phyloP scores from a whole-genome alignment of 768 basidiomycete species.

The Boletus patriciae region DNA sequence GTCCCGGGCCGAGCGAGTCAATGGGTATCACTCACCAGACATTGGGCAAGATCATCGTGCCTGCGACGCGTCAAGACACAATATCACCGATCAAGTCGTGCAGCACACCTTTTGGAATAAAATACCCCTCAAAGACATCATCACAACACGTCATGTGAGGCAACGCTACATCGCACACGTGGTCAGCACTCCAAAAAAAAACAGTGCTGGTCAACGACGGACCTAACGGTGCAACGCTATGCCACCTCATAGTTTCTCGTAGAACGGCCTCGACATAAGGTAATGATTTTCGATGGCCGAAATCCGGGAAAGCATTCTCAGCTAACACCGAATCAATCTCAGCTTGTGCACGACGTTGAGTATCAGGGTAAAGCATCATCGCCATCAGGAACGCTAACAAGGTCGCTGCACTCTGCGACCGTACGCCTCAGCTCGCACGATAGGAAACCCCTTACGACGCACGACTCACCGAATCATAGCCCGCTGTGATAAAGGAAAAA shows the following conservation, averaged over 20 bases:
- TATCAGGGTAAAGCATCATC: conserved; percentile 33
- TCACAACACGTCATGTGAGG: conserved; percentile 35
- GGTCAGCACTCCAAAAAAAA: conserved; percentile 7
- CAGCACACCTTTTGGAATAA: conserved; percentile 37
- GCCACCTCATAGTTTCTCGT: conserved; percentile 36
- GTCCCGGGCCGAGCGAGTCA: not conserved
- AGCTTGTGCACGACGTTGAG: conserved; percentile 30
- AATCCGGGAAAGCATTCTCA: conserved; percentile 21
- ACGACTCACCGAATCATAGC: conserved; percentile 27
- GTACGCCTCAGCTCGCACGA: not conserved
- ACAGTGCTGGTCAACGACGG: not conserved
- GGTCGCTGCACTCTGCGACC: conserved; percentile 24
- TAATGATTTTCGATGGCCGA: conserved; percentile 24
- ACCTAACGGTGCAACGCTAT: conserved; percentile 32
- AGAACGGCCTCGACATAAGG: conserved; percentile 33
- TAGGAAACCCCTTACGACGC: not conserved
- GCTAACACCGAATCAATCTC: conserved; percentile 30
- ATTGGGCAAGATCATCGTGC: conserved; percentile 29
- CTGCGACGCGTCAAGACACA: conserved; percentile 12
- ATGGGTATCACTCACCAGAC: conserved; percentile 24
- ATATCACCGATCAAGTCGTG: not conserved
- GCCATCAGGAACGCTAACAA: conserved; percentile 27
- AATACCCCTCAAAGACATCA: conserved; percentile 46
- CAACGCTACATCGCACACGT: conserved; percentile 16
- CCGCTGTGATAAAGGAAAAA: conserved; percentile 14